Conservation (phyloP, 345 rosid genomes). For the Acer saccharum region DNA sequence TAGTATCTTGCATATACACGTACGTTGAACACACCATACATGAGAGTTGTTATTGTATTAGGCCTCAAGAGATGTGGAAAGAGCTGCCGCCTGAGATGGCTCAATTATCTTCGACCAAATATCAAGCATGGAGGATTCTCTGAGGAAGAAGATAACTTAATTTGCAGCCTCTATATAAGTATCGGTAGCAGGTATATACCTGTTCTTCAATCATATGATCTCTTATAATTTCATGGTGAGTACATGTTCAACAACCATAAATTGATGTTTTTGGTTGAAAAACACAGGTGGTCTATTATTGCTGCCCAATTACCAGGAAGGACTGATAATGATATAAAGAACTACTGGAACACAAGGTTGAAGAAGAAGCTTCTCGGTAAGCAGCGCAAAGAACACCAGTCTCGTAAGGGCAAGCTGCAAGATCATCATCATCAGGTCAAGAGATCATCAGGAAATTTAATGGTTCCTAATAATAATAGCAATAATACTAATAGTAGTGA, state of each 20-base stretch:
- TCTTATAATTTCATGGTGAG: background rate
- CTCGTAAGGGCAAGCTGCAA: slow-evolving; percentile 27
- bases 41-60: slow-evolving; percentile 13
- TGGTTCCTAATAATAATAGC: slow-evolving; percentile 14
- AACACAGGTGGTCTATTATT: slow-evolving; percentile 56
- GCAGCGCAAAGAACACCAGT: slow-evolving; percentile 40
- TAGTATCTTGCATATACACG: background rate
- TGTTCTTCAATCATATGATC: background rate
- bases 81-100: slow-evolving; percentile 79
- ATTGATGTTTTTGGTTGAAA: background rate
- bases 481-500: slow-evolving; percentile 19
- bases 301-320: slow-evolving; percentile 69
- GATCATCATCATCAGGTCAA: slow-evolving; percentile 26
- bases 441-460: slow-evolving; percentile 22
- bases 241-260: background rate
- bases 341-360: slow-evolving; percentile 66
- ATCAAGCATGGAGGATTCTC: slow-evolving; percentile 74
- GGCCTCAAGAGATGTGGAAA: slow-evolving; percentile 82
- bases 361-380: slow-evolving; percentile 59
- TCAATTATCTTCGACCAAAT: slow-evolving; percentile 71
- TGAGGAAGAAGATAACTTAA: slow-evolving; percentile 66
- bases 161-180: slow-evolving; percentile 56
- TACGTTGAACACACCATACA: background rate
- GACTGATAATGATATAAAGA: slow-evolving; percentile 69
- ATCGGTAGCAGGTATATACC: slow-evolving; percentile 64